Base-by-base conservation (phyloP, 192 early-diverging fungal species). In the Backusella parvicylindrica region DNA sequence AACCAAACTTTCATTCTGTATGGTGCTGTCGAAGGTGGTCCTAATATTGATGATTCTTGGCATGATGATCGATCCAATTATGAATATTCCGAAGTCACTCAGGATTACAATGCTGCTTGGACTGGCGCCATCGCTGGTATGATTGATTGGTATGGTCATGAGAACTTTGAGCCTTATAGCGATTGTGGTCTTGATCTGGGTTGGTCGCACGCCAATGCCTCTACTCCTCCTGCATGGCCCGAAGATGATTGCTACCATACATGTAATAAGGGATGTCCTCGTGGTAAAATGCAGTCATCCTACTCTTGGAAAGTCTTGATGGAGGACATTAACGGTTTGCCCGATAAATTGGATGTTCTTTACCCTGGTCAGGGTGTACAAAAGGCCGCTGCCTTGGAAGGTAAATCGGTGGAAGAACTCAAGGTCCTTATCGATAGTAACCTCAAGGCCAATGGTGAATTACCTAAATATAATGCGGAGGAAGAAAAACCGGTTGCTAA, bases 21-120 rank as follows among this genome's bases (percentile, higher is more conserved):
- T 67, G 89, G 89, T 31, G 86, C 85, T 32, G 72, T 90, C 9
- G 87, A 84, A 30, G 86, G 86, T 35, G 89, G 89, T 30, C 89
- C 89, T 5, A 77, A 83, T 64, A 81, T 82, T 64, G 80, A 87
- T 64, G 89, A 90, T 43, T 79, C 76, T 9, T 90, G 79, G 69
- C 31, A 75, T 6, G 89, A 90, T 60, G 77, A 83, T 49, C 81
- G 88, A 6, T 31, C 72, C 21, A 77, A 88, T 32, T 90, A 88
- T 77, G 67, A 75, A 31, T 83, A 84, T 64, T 83, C 76, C 21
- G 89, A 90, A 78, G 88, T 85, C 60, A 84, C 80, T 9, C 81
- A 83, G 67, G 81, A 78, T 72, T 82, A 82, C 47, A 82, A 82
- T 78, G 68, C 76, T 1, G 80, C 75, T 53, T 81, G 79, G 79